Evolutionary conservation across 768 basidiomycete species (phyloP).

Genomic region (Nevesoporus exiguus): DNA sequence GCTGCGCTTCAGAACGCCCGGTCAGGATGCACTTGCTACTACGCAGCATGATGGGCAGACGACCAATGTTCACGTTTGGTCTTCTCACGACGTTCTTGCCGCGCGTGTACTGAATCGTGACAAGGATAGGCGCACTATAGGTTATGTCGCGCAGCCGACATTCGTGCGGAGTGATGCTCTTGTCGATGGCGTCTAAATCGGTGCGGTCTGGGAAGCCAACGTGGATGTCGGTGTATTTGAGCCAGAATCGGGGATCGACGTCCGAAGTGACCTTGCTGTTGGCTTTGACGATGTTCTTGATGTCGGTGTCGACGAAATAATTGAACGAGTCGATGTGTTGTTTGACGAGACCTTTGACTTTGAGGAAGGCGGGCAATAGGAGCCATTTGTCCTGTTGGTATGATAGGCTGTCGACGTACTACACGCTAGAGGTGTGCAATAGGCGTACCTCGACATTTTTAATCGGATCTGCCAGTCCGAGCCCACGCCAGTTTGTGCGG

Average conservation of each 20-base stretch:
- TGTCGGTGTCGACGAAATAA: constrained; percentile 96
- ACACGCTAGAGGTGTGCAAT: not conserved
- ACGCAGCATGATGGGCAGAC: constrained; percentile 93
- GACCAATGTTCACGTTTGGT: constrained; percentile 80
- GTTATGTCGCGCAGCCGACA: constrained; percentile 94
- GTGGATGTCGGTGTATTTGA: constrained; percentile 93
- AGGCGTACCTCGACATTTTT: constrained; percentile 83
- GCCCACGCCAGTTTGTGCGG: constrained; percentile 64
- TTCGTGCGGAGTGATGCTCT: constrained; percentile 91
- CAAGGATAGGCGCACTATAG: constrained; percentile 89
- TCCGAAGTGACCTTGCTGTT: constrained; percentile 95
- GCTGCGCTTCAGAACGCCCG: constrained; percentile 67
- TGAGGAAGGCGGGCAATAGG: constrained; percentile 90
- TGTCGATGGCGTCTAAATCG: constrained; percentile 75
- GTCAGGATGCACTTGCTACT: constrained; percentile 93
- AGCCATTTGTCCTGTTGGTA: constrained; percentile 92
- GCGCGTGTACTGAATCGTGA: constrained; percentile 92
- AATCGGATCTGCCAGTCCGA: constrained; percentile 84
- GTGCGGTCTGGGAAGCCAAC: constrained; percentile 91
- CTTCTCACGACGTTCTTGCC: constrained; percentile 86
- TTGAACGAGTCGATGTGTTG: constrained; percentile 99
- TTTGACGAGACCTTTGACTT: constrained; percentile 98
- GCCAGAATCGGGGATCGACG: constrained; percentile 94
- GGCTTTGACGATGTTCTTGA: constrained; percentile 93
- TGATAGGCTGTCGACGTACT: not conserved